Evolutionary conservation across 768 basidiomycete genomes (phyloP), one percentile per base, ranked within the genome.

Genomic region (Mycena haematopus): DNA sequence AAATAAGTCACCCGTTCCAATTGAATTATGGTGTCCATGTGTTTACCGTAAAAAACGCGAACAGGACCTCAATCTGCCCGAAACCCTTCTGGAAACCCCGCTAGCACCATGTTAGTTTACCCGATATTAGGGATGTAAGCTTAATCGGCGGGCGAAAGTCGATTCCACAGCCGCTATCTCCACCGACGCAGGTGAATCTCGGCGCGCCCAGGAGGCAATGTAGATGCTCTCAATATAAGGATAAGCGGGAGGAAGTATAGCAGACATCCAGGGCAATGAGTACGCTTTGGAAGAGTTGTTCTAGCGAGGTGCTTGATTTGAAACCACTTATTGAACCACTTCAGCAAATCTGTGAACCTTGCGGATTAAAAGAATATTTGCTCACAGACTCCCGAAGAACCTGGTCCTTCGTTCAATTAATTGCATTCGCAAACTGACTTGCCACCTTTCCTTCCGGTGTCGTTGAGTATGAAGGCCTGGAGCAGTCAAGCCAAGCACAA

Each of bases 401-500:
- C 38, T 21, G 27, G 27, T 14, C 45, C 50, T 59, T 59, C 29
- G 50, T 51, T 35, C 17, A 17, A 51, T 52, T 53, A 42, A 54
- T 33, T 33, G 31, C 31, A 22, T 60, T 46, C 38, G 19, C 42
- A 53, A 27, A 53, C 50, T 15, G 19, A n/a, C 52, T 47, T 50
- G 53, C 53, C 46, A 40, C 33, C 42, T 35, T 49, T 61, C 31
- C 25, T 42, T 61, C 49, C n/a, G 38, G 38, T 27, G 53, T 33
- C 6, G 25, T 21, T 31, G 29, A 51, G n/a, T 44, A 44, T 36
- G 24, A 46, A 22, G 17, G n/a, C 27, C 24, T 24, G 14, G 33
- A 40, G 46, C n/a, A 27, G 21, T 6, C 42, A 21, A 51, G 24
- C 13, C 21, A 17, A 22, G 33, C 36, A 22, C 22, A 15, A 52